Base-by-base conservation (phyloP, 2,329 filamentous ascomycete genomes). In the Lecanicillium sp. region DNA sequence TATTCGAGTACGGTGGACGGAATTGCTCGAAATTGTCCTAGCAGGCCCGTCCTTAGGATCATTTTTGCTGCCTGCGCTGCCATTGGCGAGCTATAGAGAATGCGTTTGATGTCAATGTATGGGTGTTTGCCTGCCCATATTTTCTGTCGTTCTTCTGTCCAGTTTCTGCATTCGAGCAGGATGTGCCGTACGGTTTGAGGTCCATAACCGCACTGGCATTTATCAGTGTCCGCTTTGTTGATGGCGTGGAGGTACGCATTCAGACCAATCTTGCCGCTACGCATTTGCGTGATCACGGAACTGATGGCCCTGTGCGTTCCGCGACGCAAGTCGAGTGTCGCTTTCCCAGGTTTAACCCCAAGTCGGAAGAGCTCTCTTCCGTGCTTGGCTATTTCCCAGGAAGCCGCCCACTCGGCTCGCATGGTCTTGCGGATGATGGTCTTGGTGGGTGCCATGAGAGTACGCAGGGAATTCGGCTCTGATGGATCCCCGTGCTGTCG, bases 41-140 rank as follows among this genome's bases (percentile, higher is more conserved):
- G 53, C 3, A 63, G 57, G 47, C 60, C 57, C 6, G 59, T 63
- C 52, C 56, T 56, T 4, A 62, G 23, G n/a, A 62, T 60, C 53
- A 62, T 63, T 53, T 64, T 63, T 14, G 59, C 62, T 62, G 60
- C 55, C 58, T 61, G 54, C 56, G 61, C 57, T 55, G 58, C 57
- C 45, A 58, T 62, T 55, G 54, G 45, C 51, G 55, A 55, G 56
- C 55, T 60, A 53, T 53, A 60, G 60, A 65, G 63, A 58, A 65
- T 55, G 42, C 50, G 55, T 48, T 65, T 64, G 52, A 64, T 57
- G 50, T 62, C 50, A 35, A 48, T 42, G 38, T 48, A 55, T 51
- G 50, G 50, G 38, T 19, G 36, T 46, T 52, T 56, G 46, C 55
- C 51, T 52, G 49, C 51, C 52, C 49, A 58, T 44, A 59, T 58